Evolutionary conservation across 1,284 basidiomycete genomes (phyloP), one percentile per base, ranked within the genome.

Genomic region (Pascua guehoae): DNA sequence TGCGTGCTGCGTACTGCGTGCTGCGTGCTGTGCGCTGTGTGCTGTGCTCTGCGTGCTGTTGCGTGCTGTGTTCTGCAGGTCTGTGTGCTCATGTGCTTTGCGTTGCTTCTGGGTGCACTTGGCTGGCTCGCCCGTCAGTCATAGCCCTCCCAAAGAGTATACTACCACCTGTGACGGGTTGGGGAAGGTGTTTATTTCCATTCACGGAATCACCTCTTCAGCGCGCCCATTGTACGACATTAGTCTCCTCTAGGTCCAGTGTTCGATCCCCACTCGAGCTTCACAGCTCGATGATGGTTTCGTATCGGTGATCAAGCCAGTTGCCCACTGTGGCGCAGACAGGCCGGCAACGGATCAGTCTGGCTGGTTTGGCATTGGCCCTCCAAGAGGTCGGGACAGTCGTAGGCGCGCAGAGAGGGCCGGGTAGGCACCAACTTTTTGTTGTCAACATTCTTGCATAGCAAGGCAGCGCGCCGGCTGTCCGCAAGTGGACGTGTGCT

Each of bases 341-440:
- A 75, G 71, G 73, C 73, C 71, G 71, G 73, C 57, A 71, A 75
- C 71, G 71, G 73, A 75, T 72, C 73, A 75, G 64, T 67, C 70
- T 63, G 69, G 64, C 70, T 70, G 64, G 57, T 62, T 61, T 75
- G 70, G 68, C 73, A 70, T 72, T 67, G 63, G 59, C 53, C 62
- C 71, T 72, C 64, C 64, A 71, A 72, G 71, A 69, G 71, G 69
- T 63, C 63, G 54, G 70, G 73, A 72, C 67, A 58, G 64, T 56
- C 61, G 66, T 72, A 69, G 70, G 71, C 67, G 71, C 71, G 73
- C 62, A 73, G 67, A 53, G 67, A 67, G 67, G 65, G 65, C 73
- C 73, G 71, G 73, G 65, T 67, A 60, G 56, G 54, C 62, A 70
- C 65, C 73, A 66, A 75, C 73, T 73, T 66, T 70, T 70, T 72